Base-by-base conservation (phyloP, 306 rosid genomes). In the Oxytropis ochrocephala region DNA sequence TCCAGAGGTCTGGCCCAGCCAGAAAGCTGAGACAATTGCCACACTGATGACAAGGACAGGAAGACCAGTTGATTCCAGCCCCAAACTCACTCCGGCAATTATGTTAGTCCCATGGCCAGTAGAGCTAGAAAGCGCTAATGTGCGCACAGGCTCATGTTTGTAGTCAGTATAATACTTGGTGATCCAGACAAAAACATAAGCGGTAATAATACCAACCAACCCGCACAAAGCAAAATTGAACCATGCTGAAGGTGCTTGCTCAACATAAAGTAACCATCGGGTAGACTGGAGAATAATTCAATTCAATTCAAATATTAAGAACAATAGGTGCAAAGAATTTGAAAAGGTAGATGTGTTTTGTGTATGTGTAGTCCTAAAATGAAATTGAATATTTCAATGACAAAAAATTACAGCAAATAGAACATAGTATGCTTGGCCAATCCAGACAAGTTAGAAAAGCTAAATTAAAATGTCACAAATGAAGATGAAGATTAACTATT, bases 201-300 rank as follows among this genome's bases (percentile, higher is more conserved):
- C 99, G n/a, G 96, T 91, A 65, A 85, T 89, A 75, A 94, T 94
- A 71, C 99, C 99, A 79, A 94, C 69, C 86, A 94, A 79, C 56
- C 99, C 99, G 73, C 99, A 94, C 83, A 91, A 73, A 57, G 99
- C 96, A 83, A 94, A 94, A 80, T 89, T 89, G 84, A 94, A 91
- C 99, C 99, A 94, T 8, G 97, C 97, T 8, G 95, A 84, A 75
- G 99, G 99, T 59, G 99, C 99, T 94, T 89, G 99, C 64, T 88
- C 97, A 42, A 94, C 89, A 72, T 91, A 79, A 77, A 94, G 97
- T 83, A 94, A 80, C 99, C 99, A 94, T 59, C 97, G 87, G 46
- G 99, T 89, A 71, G 97, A 94, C 99, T 94, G 89, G 69, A 72
- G 58, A 80, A 67, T 51, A 70, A 66, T 69, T 69, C 66, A 67